These are phyloP conservation scores for Vinca major DNA, from an alignment of 305 asterid species.

Conservation along the genomic window DNA sequence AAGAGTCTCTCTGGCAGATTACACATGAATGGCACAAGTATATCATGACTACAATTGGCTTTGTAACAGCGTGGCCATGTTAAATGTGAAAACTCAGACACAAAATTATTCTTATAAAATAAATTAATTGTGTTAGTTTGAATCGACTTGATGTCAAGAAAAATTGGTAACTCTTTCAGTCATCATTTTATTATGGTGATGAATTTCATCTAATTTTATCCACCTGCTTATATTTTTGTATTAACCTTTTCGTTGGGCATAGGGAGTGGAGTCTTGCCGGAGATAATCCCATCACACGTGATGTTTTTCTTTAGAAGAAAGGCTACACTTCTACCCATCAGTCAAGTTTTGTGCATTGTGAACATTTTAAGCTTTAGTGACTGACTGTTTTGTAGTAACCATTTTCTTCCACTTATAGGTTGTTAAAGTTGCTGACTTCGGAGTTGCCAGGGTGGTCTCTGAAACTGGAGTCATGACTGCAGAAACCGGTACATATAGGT, in stretches of 20 bases:
- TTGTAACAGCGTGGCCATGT: neutral
- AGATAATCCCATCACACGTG: neutral
- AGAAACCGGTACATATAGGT: slow-evolving; percentile 41
- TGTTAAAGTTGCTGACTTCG: slow-evolving; percentile 42
- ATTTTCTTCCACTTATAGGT: slow-evolving; percentile 21
- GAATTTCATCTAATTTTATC: neutral
- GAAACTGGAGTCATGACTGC: slow-evolving; percentile 44
- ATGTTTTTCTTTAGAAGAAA: neutral
- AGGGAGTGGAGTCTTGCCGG: neutral
- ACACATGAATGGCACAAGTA: neutral
- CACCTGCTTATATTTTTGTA: neutral
- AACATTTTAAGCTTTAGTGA: neutral
- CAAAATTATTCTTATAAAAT: neutral
- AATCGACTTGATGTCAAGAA: neutral
- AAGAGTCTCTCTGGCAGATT: slow-evolving; percentile 14
- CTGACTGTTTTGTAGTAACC: neutral
- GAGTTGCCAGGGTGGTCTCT: slow-evolving; percentile 40
- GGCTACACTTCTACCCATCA: neutral
- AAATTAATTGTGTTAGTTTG: neutral
- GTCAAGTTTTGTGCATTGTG: neutral
- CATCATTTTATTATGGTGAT: neutral
- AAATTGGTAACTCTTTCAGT: neutral
- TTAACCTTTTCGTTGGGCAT: neutral
- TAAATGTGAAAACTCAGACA: neutral
- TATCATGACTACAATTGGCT: neutral